Conservation (phyloP, 164 flowering plant genomes). For the grape (Vitis vinifera) region DNA sequence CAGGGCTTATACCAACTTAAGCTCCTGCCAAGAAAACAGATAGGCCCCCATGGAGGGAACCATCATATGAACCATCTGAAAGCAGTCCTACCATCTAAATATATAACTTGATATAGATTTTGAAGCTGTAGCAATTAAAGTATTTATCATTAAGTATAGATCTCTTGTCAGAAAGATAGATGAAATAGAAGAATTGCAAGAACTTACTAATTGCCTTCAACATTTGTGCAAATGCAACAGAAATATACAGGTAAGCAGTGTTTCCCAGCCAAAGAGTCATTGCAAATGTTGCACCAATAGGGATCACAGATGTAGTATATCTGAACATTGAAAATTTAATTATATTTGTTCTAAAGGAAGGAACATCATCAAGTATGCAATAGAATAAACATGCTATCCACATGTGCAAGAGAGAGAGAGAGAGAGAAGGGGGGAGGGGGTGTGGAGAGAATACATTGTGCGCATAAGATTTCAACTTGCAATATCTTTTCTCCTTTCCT, state of each 20-base stretch:
- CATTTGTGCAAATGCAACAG: constrained; percentile 99
- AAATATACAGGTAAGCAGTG: constrained; percentile 95
- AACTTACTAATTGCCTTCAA: constrained; percentile 95
- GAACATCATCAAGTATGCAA: not conserved
- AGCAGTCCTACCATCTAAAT: not conserved
- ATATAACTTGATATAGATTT: not conserved
- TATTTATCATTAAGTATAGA: too few relatives aligned
- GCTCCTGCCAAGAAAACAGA: not conserved
- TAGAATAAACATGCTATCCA: not conserved
- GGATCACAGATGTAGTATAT: constrained; percentile 80
- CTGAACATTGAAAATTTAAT: constrained; percentile 34
- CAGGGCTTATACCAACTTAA: not conserved
- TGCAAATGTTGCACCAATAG: constrained; percentile 96
- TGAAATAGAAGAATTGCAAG: not conserved
- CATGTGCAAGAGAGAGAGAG: too few relatives aligned
- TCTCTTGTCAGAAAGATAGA: not conserved
- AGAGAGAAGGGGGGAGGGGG: too few relatives aligned
- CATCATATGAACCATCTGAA: not conserved
- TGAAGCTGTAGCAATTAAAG: too few relatives aligned
- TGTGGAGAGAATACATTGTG: too few relatives aligned
- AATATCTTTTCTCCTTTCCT: too few relatives aligned
- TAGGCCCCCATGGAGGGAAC: not conserved
- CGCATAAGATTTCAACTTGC: too few relatives aligned
- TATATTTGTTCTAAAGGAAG: not conserved
- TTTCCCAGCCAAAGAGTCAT: constrained; percentile 99